These are phyloP conservation scores for Papiliotrema terrestris DNA, from an alignment of 1,284 basidiomycete genomes.

Conservation along the genomic window DNA sequence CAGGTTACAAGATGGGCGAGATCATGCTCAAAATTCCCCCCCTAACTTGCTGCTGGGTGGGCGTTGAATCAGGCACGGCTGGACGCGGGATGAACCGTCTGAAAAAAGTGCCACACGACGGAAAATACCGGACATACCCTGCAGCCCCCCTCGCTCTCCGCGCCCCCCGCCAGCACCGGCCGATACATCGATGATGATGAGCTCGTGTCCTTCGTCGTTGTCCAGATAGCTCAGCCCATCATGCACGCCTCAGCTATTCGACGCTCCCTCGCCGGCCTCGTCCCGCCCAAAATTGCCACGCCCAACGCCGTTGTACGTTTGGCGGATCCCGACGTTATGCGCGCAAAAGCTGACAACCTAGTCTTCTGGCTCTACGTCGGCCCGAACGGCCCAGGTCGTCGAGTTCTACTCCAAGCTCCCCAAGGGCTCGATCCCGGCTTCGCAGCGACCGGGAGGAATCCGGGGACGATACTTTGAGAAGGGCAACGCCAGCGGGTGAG, in stretches of 20 bases:
- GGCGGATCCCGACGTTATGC: too few relatives aligned
- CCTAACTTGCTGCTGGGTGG: not conserved
- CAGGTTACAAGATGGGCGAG: not conserved
- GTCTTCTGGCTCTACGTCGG: slow-evolving; percentile 70
- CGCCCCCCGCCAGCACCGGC: not conserved
- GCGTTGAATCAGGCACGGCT: not conserved
- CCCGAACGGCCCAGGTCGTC: slow-evolving; percentile 76
- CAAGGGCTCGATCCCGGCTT: slow-evolving; percentile 59
- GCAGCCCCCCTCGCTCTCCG: not conserved
- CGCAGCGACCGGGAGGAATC: slow-evolving; percentile 61
- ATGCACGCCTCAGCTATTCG: slow-evolving; percentile 82
- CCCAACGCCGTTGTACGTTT: slow-evolving; percentile 76
- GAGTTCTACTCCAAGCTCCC: slow-evolving; percentile 93
- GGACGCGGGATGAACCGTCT: not conserved
- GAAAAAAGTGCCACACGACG: slow-evolving; percentile 2
- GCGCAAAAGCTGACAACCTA: slow-evolving; percentile 21
- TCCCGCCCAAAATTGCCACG: slow-evolving; percentile 93
- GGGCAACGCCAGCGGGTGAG: slow-evolving; percentile 71
- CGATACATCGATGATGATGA: not conserved
- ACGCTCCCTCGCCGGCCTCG: slow-evolving; percentile 72
- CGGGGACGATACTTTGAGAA: slow-evolving; percentile 78
- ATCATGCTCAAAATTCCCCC: not conserved
- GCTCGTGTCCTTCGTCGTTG: not conserved
- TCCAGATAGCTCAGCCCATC: slow-evolving; percentile 11
- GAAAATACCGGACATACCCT: not conserved